Conservation (phyloP, 768 basidiomycete species). For the Tylopilus felleus region DNA sequence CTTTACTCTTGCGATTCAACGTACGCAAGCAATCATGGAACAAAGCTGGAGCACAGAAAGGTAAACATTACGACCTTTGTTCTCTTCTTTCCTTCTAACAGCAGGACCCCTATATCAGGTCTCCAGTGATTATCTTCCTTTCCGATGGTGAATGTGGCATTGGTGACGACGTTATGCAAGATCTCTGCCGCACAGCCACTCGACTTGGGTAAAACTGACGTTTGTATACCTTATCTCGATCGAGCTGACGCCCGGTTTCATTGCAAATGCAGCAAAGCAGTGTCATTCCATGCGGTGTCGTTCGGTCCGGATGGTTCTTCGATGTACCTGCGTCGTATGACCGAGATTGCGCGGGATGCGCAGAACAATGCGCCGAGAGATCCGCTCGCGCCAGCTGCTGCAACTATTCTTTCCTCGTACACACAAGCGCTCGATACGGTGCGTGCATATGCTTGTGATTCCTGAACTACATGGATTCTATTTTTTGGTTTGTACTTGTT, state of each 20-base stretch:
- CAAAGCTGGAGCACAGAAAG: conserved; percentile 43
- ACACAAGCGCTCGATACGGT: conserved; percentile 52
- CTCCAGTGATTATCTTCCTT: no score
- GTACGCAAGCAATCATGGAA: conserved; percentile 39
- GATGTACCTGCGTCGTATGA: conserved; percentile 44
- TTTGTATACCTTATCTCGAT: no score
- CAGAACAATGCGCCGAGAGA: conserved; percentile 44
- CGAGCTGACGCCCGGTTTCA: neutral
- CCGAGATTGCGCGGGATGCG: conserved; percentile 45
- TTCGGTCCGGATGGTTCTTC: conserved; percentile 40
- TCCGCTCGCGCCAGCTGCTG: conserved; percentile 32
- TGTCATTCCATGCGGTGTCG: conserved; percentile 58
- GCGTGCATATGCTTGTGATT: neutral
- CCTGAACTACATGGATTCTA: neutral
- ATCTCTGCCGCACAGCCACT: conserved; percentile 42
- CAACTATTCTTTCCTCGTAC: conserved; percentile 44
- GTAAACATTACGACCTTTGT: neutral
- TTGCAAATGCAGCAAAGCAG: conserved; percentile 39
- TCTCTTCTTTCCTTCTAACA: neutral
- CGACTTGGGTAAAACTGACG: conserved; percentile 38
- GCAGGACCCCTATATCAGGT: neutral
- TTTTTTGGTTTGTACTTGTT: neutral
- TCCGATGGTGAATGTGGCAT: no score
- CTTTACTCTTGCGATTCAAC: conserved; percentile 39
- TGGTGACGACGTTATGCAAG: conserved; percentile 28